Conservation (phyloP, 2,329 filamentous ascomycete species). For the Fusarium guadeloupense region DNA sequence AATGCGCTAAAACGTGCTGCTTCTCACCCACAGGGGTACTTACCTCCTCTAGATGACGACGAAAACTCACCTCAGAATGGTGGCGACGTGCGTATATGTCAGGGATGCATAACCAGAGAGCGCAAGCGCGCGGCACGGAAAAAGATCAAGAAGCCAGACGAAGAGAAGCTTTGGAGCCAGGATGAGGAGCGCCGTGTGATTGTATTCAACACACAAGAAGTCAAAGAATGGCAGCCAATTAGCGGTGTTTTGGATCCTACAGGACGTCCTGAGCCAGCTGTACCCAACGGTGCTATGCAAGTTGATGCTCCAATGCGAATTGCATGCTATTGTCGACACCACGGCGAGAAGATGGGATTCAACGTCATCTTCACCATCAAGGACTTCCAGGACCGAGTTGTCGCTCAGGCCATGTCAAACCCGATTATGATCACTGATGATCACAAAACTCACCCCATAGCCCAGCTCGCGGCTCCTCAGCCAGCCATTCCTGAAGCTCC, state of each 20-base stretch:
- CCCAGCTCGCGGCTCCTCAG: constrained; percentile 40
- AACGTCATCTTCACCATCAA: constrained; percentile 94
- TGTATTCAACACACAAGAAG: constrained; percentile 89
- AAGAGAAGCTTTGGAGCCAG: constrained; percentile 86
- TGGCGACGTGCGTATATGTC: constrained; percentile 92
- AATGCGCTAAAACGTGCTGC: constrained; percentile 71
- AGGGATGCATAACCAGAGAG: constrained; percentile 90
- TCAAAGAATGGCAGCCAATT: constrained; percentile 81
- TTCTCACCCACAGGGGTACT: constrained; percentile 50
- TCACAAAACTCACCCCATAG: constrained; percentile 79
- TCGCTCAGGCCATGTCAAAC: constrained; percentile 85
- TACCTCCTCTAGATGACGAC: constrained; percentile 61
- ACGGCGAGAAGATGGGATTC: constrained; percentile 92
- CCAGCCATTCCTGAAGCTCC: constrained; percentile 42
- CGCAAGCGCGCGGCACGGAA: constrained; percentile 90
- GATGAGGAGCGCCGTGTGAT: constrained; percentile 84
- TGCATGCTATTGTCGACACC: constrained; percentile 95
- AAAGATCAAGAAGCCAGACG: constrained; percentile 91
- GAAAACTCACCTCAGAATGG: constrained; percentile 82
- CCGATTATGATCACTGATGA: constrained; percentile 98
- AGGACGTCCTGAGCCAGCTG: constrained; percentile 57
- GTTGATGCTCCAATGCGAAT: constrained; percentile 94
- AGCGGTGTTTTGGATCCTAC: constrained; percentile 59
- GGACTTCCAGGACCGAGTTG: constrained; percentile 76
- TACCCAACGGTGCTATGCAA: constrained; percentile 71